Evolutionary conservation across 345 rosid species (phyloP), one percentile per base, ranked within the genome.

Genomic region (Populus nigra): DNA sequence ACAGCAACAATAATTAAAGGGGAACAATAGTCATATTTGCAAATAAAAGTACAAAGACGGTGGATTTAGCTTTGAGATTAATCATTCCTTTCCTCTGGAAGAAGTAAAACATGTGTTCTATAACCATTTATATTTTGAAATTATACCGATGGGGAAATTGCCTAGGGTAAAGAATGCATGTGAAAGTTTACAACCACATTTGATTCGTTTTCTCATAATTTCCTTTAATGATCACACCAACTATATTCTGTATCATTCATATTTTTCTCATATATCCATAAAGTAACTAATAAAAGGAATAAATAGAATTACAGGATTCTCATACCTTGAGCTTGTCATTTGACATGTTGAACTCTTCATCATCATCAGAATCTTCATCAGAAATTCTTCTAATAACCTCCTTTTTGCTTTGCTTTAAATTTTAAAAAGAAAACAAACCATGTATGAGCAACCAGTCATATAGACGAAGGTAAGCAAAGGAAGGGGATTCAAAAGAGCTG

Each of bases 361-460:
- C 72, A 69, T 33, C 93, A 11, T 84, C 80, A 31, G 78, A 63
- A 27, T 82, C 88, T 23, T 91, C 91, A 81, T 90, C 92, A 38
- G 83, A 85, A 81, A 91, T 87, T 83, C 96, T 91, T 73, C 84
- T 73, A 38, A 91, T 43, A 69, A 85, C n/a, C 73, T 90, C 92
- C 77, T 80, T 86, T 65, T 69, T 87, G 76, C 80, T 84, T 87
- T 86, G 79, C 82, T 81, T 61, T 7, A 72, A 73, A 65, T 12
- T 50, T 35, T 11, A 38, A 57, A 80, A 6, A 69, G 70, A 39
- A 59, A 68, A 15, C 7, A 73, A 55, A 33, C 18, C 36, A 67
- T 20, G 59, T 47, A 81, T 35, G 18, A 18, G 45, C 17, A 71
- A 43, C 43, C n/a, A 68, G 65, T 41, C 50, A 63, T 47, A 16